Conservation (phyloP, 225 moss, liverwort and hornwort genomes). For the Pseudisothecium myosuroides region DNA sequence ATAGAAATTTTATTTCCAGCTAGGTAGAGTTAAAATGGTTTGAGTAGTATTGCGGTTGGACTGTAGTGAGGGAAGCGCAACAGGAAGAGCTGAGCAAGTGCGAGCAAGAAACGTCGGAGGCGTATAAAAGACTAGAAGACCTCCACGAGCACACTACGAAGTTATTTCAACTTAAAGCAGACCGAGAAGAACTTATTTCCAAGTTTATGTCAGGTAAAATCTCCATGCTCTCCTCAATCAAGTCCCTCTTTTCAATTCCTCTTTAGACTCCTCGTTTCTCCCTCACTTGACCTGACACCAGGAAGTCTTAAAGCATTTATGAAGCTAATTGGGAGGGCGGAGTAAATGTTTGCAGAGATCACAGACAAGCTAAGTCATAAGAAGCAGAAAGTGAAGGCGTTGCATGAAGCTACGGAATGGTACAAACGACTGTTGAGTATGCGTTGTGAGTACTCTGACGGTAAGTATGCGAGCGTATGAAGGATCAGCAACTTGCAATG, state of each 20-base stretch:
- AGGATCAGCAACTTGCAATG: not conserved
- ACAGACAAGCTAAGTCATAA: slow-evolving; percentile 73
- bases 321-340: not conserved
- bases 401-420: slow-evolving; percentile 80
- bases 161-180: slow-evolving; percentile 36
- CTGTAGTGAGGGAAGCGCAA: slow-evolving; percentile 29
- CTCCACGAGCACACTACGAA: slow-evolving; percentile 29
- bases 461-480: slow-evolving; percentile 14
- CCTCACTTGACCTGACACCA: not conserved
- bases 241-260: not conserved
- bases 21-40: not conserved
- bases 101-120: slow-evolving; percentile 15
- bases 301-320: not conserved
- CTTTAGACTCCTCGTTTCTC: not conserved
- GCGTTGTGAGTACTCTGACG: slow-evolving; percentile 86
- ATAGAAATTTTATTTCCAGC: not conserved
- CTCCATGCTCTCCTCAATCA: not conserved
- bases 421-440: slow-evolving; percentile 78
- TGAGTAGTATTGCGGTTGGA: not conserved
- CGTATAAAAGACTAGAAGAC: slow-evolving; percentile 22
- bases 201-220: slow-evolving; percentile 25
- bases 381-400: slow-evolving; percentile 85
- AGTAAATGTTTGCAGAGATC: slow-evolving; percentile 28
- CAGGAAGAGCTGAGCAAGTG: slow-evolving; percentile 35
- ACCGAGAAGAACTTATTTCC: slow-evolving; percentile 33